Conservation (phyloP, 345 rosid genomes). For the Pseudoturritis turrita region DNA sequence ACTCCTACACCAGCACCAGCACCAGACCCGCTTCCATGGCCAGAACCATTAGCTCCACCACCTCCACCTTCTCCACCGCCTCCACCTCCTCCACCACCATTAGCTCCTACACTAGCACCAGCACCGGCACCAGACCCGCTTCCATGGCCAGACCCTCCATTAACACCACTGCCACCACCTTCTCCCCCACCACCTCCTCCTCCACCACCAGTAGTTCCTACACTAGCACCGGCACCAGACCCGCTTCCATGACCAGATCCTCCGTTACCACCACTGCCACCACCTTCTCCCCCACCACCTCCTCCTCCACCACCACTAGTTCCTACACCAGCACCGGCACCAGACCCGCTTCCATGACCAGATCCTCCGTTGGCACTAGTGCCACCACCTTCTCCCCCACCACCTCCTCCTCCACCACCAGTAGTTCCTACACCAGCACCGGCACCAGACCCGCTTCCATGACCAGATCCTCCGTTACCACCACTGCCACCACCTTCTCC, state of each 20-base stretch:
- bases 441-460: slow-evolving; percentile 32
- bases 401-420: slow-evolving; percentile 30
- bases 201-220: slow-evolving; percentile 15
- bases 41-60: neutral
- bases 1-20: slow-evolving; percentile 12
- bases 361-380: slow-evolving; percentile 21
- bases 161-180: neutral
- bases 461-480: slow-evolving; percentile 28
- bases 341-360: slow-evolving; percentile 19
- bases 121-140: slow-evolving; percentile 21
- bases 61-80: slow-evolving; percentile 26
- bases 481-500: slow-evolving; percentile 28
- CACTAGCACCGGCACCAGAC: slow-evolving; percentile 21
- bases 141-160: slow-evolving; percentile 23
- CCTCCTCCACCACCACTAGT: slow-evolving; percentile 24
- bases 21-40: slow-evolving; percentile 21
- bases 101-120: slow-evolving; percentile 1
- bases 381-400: slow-evolving; percentile 20
- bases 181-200: slow-evolving; percentile 25
- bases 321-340: slow-evolving; percentile 18
- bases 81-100: slow-evolving; percentile 15
- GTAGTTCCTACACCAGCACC: slow-evolving; percentile 1
- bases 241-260: slow-evolving; percentile 21
- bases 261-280: neutral
- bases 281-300: slow-evolving; percentile 23